Evolutionary conservation across 140 eudicot species (phyloP), one percentile per base, ranked within the genome.

Genomic region (Senecio squalidus): DNA sequence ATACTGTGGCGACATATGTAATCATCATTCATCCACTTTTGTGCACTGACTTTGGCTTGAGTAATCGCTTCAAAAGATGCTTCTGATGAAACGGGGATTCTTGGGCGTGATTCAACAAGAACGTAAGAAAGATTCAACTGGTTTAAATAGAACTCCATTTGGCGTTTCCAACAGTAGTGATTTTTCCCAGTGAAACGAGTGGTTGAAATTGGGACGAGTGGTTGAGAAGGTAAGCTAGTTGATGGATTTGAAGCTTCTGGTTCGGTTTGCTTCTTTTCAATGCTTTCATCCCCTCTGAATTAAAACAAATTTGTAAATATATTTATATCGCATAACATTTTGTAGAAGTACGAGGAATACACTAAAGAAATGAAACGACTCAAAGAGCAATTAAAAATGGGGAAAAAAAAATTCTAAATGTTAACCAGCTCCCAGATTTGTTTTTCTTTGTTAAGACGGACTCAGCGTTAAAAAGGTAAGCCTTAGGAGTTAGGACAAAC

Each of bases 121-220:
- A 90, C 95, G 44, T 85, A 79, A 6, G 70, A 73, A 36, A 90
- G 50, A 18, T 78, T 80, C 59, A 83, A 30, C 45, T 85, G 94
- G 20, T 74, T 76, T 27, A 86, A 52, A 64, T 70, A 81, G 47
- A 84, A 69, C 48, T 76, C 89, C 77, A 90, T 90, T 26, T 81
- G 88, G 22, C 71, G 79, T 58, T 46, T 72, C 97, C 97, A 90
- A 43, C 76, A 70, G 67, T 81, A 66, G 74, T 76, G 86, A 53
- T 90, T 90, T 67, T 70, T 85, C 23, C 94, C 95, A 6, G 76
- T 66, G 56, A 90, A 78, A 44, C 97, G 94, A 17, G 67, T 49
- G 58, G 82, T 51, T 57, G 74, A 71, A 18, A 82, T 77, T 18
- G 91, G 86, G 43, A 84, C 15, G 25, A 84, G 78, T 41, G 69